Evolutionary conservation across 441 rosid species (phyloP).

Genomic region (Adansonia gregorii): DNA sequence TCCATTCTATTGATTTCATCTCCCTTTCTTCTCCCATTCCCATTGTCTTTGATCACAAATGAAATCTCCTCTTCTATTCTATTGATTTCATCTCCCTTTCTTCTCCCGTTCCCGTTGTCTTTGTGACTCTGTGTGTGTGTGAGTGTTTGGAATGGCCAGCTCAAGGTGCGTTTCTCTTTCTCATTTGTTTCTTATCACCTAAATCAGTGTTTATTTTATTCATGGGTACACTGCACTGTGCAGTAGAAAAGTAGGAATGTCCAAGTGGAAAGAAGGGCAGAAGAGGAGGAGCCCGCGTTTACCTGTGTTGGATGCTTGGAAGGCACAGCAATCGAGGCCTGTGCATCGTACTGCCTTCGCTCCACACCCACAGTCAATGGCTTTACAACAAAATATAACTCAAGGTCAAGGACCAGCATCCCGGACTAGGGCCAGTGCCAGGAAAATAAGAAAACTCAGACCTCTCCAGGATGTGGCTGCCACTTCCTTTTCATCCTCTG

Average conservation of each 20-base stretch:
- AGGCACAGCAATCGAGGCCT: constrained; percentile 37
- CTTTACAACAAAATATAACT: neutral
- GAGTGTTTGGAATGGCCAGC: constrained; percentile 36
- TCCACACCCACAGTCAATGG: constrained; percentile 13
- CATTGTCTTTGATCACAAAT: neutral
- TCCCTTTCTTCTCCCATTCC: neutral
- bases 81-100: neutral
- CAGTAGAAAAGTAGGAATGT: constrained; percentile 40
- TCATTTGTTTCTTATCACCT: neutral
- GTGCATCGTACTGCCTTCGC: constrained; percentile 12
- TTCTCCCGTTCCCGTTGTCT: neutral
- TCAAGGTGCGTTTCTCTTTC: constrained; percentile 43
- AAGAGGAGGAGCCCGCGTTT: constrained; percentile 55
- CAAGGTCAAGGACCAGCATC: constrained; percentile 35
- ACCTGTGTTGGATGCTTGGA: constrained; percentile 43
- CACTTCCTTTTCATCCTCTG: constrained; percentile 29
- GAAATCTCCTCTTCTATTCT: neutral
- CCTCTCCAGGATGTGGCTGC: constrained; percentile 47
- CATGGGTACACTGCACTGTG: constrained; percentile 16
- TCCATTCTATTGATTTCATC: neutral
- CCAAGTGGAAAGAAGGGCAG: constrained; percentile 49
- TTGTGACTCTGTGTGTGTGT: too few relatives aligned
- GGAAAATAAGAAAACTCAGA: constrained; percentile 51
- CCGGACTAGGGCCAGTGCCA: constrained; percentile 41
- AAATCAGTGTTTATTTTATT: constrained; percentile 15